These are phyloP conservation scores for Fistulifera solaris DNA, from an alignment of 108 stramenopile genomes.

Conservation along the genomic window DNA sequence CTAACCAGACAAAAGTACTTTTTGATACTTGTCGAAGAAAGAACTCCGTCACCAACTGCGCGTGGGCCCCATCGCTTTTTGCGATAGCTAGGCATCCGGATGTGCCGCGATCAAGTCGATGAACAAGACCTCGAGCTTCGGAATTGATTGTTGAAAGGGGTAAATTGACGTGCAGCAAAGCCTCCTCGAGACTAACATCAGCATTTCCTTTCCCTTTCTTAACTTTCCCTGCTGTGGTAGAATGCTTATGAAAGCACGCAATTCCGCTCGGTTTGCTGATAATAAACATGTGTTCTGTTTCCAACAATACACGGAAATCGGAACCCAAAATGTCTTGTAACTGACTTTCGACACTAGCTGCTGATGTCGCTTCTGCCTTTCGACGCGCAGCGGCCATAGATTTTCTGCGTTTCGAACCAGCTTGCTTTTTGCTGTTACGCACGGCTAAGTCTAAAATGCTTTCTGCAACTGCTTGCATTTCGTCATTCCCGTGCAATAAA, in stretches of 20 bases:
- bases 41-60: slow-evolving; percentile 52
- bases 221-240: slow-evolving; percentile 54
- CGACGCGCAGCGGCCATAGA: slow-evolving; percentile 31
- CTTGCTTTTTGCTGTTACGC: slow-evolving; percentile 40
- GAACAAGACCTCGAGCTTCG: slow-evolving; percentile 53
- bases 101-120: slow-evolving; percentile 73
- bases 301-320: slow-evolving; percentile 44
- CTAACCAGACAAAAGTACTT: slow-evolving; percentile 47
- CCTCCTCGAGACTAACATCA: slow-evolving; percentile 65
- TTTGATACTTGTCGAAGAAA: slow-evolving; percentile 44
- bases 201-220: slow-evolving; percentile 10
- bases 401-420: slow-evolving; percentile 52
- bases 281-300: slow-evolving; percentile 44
- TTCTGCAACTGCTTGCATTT: slow-evolving; percentile 20
- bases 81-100: slow-evolving; percentile 60
- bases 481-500: slow-evolving; percentile 10
- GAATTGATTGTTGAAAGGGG: slow-evolving; percentile 60
- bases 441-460: slow-evolving; percentile 39
- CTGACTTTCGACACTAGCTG: slow-evolving; percentile 15
- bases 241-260: slow-evolving; percentile 46
- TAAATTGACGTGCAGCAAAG: slow-evolving; percentile 41
- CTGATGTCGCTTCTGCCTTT: slow-evolving; percentile 15
- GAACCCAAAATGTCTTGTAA: slow-evolving; percentile 32
- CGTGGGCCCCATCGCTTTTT: slow-evolving; percentile 55
- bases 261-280: slow-evolving; percentile 64